Percentiles rank a stretch among this genome's conserved stretches.
Conservation (phyloP, 1,284 basidiomycete genomes). For the Leccinum angustisporum region DNA sequence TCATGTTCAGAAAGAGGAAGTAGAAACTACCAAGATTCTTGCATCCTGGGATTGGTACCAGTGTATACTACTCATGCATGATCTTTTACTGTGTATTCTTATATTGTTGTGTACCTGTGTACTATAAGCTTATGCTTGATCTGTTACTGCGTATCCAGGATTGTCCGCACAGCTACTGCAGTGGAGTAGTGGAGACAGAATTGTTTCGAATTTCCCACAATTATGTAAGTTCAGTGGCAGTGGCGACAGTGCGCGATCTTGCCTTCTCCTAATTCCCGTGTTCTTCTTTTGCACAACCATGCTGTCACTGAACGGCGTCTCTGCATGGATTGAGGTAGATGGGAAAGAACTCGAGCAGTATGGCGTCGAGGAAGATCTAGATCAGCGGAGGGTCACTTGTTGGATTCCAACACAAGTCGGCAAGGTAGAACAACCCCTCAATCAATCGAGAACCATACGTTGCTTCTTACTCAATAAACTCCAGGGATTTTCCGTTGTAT, state of each 20-base stretch:
- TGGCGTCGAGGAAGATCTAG: slow-evolving; percentile 26
- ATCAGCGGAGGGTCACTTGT: slow-evolving; percentile 31
- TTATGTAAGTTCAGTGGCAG: neutral
- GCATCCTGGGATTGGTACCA: neutral
- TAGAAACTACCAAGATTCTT: neutral
- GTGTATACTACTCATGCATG: too few relatives aligned
- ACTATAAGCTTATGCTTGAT: too few relatives aligned
- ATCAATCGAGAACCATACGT: slow-evolving; percentile 1
- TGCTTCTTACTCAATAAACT: slow-evolving; percentile 4
- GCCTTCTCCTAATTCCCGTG: neutral
- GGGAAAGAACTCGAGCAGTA: slow-evolving; percentile 31
- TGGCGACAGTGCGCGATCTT: neutral
- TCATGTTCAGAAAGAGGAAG: slow-evolving; percentile 12
- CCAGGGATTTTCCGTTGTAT: slow-evolving; percentile 22
- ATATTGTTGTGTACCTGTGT: too few relatives aligned
- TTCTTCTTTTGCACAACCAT: slow-evolving; percentile 10
- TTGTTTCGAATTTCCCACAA: neutral
- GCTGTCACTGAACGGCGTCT: slow-evolving; percentile 29
- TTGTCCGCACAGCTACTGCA: neutral
- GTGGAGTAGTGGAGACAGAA: neutral
- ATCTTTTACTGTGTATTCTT: neutral
- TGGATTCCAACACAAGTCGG: slow-evolving; percentile 40
- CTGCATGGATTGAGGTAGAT: slow-evolving; percentile 37
- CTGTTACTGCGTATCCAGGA: too few relatives aligned
- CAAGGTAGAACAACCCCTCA: slow-evolving; percentile 31